Evolutionary conservation across 202 grass and related monocot genomes (phyloP), one percentile per base, ranked within the genome.

Genomic region (Eragrostis tef): DNA sequence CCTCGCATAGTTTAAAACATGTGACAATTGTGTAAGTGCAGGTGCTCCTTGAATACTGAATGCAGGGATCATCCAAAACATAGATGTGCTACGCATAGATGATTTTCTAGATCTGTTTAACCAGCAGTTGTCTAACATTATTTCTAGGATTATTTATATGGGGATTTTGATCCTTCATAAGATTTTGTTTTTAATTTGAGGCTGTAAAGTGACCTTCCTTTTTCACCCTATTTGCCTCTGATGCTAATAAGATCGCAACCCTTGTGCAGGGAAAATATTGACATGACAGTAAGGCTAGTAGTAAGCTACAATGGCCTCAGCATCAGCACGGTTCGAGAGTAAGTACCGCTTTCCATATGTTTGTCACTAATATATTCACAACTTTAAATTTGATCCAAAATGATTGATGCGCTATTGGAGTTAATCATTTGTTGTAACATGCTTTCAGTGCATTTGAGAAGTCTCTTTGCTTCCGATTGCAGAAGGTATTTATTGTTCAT

Each of bases 221-320:
- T 13, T 2, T 71, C 54, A 41, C 78, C 15, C 41, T 43, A 53
- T 43, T 69, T 85, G 17, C 34, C 15, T 79, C n/a, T 77, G 20
- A 75, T 79, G 17, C 47, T 80, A 44, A 72, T 76, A 25, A 76
- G 49, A 34, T 68, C 46, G 2, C 11, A 39, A 70, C 63, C 73
- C 20, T 64, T 85, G 78, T 89, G 54, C 82, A 99, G 93, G 87
- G 96, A 95, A 83, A 88, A 99, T 86, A 95, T 99, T 75, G 85
- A 95, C 75, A 99, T 99, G 96, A 99, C 96, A 63, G 89, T 99
- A 45, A 88, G 92, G 50, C 85, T 95, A 47, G 90, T 98, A 10
- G 86, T 95, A 85, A 98, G 94, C 83, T 95, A 91, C 85, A 95
- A 90, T 83, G 96, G 90, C 31, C 90, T 98, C 70, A 98, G 87